Percentiles rank a stretch among this genome's conserved stretches.
Conservation (phyloP, 352 stramenopile genomes). For the Phytophthora pluvialis region DNA sequence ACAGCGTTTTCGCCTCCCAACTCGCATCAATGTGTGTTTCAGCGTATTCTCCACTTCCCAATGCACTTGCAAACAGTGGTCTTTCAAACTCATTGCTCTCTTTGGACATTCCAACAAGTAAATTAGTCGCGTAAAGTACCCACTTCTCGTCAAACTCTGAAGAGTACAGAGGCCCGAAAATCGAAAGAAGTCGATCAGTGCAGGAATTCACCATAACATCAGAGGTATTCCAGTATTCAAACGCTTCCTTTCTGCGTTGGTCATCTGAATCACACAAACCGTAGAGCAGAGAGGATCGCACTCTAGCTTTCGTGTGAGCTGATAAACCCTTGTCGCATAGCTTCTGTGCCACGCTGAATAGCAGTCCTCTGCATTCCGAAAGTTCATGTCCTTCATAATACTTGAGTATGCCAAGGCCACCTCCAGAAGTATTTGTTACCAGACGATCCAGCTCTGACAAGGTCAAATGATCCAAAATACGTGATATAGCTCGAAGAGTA, state of each 20-base stretch:
- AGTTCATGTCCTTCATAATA: constrained; percentile 48
- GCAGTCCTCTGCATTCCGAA: constrained; percentile 41
- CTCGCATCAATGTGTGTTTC: constrained; percentile 67
- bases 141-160: constrained; percentile 61
- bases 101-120: constrained; percentile 52
- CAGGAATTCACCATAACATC: constrained; percentile 41
- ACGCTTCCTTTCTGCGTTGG: constrained; percentile 43
- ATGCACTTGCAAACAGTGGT: constrained; percentile 56
- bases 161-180: constrained; percentile 60
- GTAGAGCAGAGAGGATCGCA: constrained; percentile 49
- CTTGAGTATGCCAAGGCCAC: constrained; percentile 49
- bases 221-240: constrained; percentile 58
- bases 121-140: constrained; percentile 71
- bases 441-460: constrained; percentile 32
- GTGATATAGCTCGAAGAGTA: constrained; percentile 48
- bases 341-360: constrained; percentile 52
- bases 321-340: constrained; percentile 40
- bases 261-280: constrained; percentile 60
- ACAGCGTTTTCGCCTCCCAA: constrained; percentile 72
- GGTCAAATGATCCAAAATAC: constrained; percentile 44
- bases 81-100: constrained; percentile 35
- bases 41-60: constrained; percentile 54
- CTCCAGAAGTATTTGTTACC: constrained; percentile 33
- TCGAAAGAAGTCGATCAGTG: constrained; percentile 48
- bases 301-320: constrained; percentile 17